These are phyloP conservation scores for Fistulifera solaris DNA, from an alignment of 108 stramenopile genomes.

Conservation along the genomic window DNA sequence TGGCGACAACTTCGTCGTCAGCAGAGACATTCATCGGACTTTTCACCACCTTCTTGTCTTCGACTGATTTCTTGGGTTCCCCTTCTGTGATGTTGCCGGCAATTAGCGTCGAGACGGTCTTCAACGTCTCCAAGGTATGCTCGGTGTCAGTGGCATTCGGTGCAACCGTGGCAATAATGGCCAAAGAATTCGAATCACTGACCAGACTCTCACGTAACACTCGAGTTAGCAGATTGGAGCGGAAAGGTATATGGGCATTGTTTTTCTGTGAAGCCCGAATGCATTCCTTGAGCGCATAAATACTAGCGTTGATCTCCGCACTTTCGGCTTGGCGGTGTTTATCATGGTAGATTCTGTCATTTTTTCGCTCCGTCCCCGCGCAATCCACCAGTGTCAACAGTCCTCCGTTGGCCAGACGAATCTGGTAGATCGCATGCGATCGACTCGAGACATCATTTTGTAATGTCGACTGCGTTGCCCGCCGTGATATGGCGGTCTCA, in stretches of 20 bases:
- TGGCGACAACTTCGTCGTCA: neutral
- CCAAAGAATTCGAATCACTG: conserved; percentile 11
- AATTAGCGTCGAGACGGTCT: neutral
- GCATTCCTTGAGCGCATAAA: conserved; percentile 69
- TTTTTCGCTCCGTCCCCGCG: conserved; percentile 68
- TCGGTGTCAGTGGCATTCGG: conserved; percentile 42
- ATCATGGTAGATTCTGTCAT: conserved; percentile 46
- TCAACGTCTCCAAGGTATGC: conserved; percentile 39
- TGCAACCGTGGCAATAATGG: conserved; percentile 41
- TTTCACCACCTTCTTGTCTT: neutral
- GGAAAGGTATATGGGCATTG: conserved; percentile 22
- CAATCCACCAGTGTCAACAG: conserved; percentile 60
- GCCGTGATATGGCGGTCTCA: neutral
- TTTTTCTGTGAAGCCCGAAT: conserved; percentile 43
- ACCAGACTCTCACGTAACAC: conserved; percentile 38
- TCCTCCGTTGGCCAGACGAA: conserved; percentile 17
- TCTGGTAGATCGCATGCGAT: conserved; percentile 8
- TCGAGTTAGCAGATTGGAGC: conserved; percentile 50
- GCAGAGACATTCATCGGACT: neutral
- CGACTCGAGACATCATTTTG: conserved; percentile 5
- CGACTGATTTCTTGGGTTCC: neutral
- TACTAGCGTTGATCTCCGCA: conserved; percentile 65
- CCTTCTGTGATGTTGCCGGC: conserved; percentile 1
- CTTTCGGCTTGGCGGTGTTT: conserved; percentile 46
- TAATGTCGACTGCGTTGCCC: conserved; percentile 2